Conservation (phyloP, 1,139 yeast species). For the Taphrina communis region DNA sequence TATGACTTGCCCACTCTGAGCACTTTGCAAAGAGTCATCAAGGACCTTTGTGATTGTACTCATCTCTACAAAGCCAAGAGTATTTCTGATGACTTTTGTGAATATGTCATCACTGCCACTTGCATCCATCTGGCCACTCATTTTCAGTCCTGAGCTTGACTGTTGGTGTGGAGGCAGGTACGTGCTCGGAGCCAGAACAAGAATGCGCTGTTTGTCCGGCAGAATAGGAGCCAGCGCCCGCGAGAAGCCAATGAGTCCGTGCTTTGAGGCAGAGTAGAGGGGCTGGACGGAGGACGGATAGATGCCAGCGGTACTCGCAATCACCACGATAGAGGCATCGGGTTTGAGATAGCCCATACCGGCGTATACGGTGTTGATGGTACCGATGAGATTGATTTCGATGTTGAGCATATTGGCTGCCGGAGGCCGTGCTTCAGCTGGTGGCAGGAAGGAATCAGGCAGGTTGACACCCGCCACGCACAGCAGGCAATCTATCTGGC, state of each 20-base stretch:
- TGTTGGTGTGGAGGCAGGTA: constrained; percentile 35
- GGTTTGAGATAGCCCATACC: constrained; percentile 11
- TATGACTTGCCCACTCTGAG: constrained; percentile 25
- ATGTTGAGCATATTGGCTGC: constrained; percentile 24
- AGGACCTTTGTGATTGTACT: constrained; percentile 15
- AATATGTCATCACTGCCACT: constrained; percentile 18
- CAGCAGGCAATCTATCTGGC: constrained; percentile 23
- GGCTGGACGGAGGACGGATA: constrained; percentile 39
- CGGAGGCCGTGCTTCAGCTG: constrained; percentile 12
- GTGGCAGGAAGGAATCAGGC: constrained; percentile 33
- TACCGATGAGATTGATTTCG: constrained; percentile 31
- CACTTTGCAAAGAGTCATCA: constrained; percentile 10
- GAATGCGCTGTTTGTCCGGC: constrained; percentile 15
- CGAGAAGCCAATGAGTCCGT: constrained; percentile 34
- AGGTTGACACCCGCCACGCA: constrained; percentile 40
- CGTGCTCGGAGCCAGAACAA: constrained; percentile 39
- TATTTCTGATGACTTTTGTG: constrained; percentile 33
- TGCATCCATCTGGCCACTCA: constrained; percentile 8
- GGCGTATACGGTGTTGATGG: constrained; percentile 31
- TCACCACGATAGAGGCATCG: constrained; percentile 21
- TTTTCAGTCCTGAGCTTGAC: constrained; percentile 4
- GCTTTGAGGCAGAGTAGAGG: constrained; percentile 33
- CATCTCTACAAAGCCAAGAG: constrained; percentile 37
- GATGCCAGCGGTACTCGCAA: constrained; percentile 34
- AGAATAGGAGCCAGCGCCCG: constrained; percentile 31